These are phyloP conservation scores for Trichosporon coremiiforme DNA, from an alignment of 1,284 basidiomycete species.

Conservation along the genomic window DNA sequence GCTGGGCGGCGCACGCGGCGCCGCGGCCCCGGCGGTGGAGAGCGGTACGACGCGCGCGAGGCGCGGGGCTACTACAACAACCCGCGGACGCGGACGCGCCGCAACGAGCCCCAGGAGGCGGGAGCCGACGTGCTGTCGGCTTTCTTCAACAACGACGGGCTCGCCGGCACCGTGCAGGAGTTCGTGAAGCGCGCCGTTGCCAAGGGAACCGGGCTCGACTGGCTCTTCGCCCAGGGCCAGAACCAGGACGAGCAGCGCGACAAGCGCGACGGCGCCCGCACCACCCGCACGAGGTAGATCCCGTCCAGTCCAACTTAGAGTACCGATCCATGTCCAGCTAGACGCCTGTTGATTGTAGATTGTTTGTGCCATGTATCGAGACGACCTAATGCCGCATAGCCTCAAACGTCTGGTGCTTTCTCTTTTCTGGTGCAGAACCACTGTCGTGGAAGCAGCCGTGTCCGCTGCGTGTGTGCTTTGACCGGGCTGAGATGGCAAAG, in stretches of 20 bases:
- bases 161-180: slow-evolving; percentile 40
- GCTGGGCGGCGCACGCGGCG: slow-evolving; percentile 1
- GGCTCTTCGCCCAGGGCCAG: slow-evolving; percentile 36
- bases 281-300: background rate
- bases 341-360: slow-evolving; percentile 8
- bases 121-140: slow-evolving; percentile 24
- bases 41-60: background rate
- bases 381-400: background rate
- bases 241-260: slow-evolving; percentile 18
- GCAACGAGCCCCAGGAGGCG: background rate
- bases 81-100: slow-evolving; percentile 21
- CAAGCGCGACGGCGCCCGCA: background rate
- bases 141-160: slow-evolving; percentile 31
- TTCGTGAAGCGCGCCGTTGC: slow-evolving; percentile 45
- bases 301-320: too few species aligned
- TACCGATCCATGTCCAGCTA: too few species aligned
- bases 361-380: background rate
- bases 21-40: background rate
- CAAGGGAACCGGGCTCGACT: slow-evolving; percentile 45
- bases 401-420: too few species aligned
- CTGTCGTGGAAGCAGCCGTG: too few species aligned
- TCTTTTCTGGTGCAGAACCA: too few species aligned
- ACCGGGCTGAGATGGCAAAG: background rate
- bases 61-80: slow-evolving; percentile 12
- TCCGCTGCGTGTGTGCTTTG: too few species aligned